Evolutionary conservation across 2,329 filamentous ascomycete genomes (phyloP).

Genomic region (Fusarium kyushuense): DNA sequence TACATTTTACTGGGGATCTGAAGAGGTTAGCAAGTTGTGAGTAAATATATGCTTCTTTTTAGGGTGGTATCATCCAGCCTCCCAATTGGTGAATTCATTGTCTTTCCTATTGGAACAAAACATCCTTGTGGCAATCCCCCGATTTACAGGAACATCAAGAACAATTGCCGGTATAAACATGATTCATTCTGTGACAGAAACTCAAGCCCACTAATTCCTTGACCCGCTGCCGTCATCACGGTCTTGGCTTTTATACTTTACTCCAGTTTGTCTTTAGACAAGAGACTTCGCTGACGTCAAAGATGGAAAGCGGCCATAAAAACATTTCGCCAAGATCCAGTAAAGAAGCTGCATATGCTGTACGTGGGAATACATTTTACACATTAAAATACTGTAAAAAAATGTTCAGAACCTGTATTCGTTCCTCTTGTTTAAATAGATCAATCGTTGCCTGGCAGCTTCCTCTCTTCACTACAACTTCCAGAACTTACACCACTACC

Average conservation of each 20-base stretch:
- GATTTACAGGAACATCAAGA: slow-evolving; percentile 37
- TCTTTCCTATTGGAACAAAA: slow-evolving; percentile 19
- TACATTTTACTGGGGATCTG: slow-evolving; percentile 67
- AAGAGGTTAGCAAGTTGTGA: slow-evolving; percentile 34
- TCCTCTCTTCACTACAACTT: neutral
- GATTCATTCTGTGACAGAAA: neutral
- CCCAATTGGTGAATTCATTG: slow-evolving; percentile 12
- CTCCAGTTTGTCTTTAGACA: neutral
- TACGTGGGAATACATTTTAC: neutral
- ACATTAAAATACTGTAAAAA: slow-evolving; percentile 3
- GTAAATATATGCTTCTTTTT: slow-evolving; percentile 27
- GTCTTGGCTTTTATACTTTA: slow-evolving; percentile 29
- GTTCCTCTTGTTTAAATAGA: slow-evolving; percentile 17
- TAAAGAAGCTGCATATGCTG: neutral
- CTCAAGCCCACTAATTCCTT: slow-evolving; percentile 29
- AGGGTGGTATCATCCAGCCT: neutral
- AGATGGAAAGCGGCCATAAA: slow-evolving; percentile 1
- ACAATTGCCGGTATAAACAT: slow-evolving; percentile 6
- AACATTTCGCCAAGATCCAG: neutral
- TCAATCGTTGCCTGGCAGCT: neutral
- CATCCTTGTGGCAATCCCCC: slow-evolving; percentile 17
- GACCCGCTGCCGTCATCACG: slow-evolving; percentile 41
- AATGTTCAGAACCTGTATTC: slow-evolving; percentile 25
- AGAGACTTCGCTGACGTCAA: slow-evolving; percentile 37
- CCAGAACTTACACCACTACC: neutral